Conservation (phyloP, 83 land plant genomes). For the Isoetes engelmannii region DNA sequence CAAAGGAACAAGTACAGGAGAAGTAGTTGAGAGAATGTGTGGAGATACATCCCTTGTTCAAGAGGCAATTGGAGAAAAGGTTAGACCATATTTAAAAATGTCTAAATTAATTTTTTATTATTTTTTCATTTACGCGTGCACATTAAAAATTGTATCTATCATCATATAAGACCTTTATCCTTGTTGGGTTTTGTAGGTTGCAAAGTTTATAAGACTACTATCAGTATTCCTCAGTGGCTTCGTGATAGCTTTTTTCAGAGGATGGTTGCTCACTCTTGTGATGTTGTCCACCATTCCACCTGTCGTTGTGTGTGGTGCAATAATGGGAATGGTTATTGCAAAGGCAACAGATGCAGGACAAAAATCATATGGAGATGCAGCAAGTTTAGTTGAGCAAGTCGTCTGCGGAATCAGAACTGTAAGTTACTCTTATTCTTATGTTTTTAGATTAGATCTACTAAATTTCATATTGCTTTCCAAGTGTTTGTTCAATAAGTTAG, state of each 20-base stretch:
- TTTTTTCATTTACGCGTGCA: too few relatives aligned
- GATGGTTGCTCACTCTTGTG: constrained; percentile 75
- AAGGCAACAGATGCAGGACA: constrained; percentile 60
- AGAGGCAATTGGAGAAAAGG: constrained; percentile 77
- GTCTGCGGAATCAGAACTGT: constrained; percentile 78
- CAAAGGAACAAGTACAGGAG: constrained; percentile 49
- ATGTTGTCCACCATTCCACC: constrained; percentile 57
- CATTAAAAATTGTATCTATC: too few relatives aligned
- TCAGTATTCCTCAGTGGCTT: constrained; percentile 71
- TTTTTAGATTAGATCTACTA: too few relatives aligned
- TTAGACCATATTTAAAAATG: neutral
- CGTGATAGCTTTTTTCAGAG: constrained; percentile 54
- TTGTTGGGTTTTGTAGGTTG: constrained; percentile 41
- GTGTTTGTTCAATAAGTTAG: too few relatives aligned
- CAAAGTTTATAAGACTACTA: constrained; percentile 57
- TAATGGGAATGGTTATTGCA: constrained; percentile 41
- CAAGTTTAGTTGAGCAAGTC: constrained; percentile 62
- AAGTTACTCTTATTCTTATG: neutral
- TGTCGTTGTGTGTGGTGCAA: constrained; percentile 46
- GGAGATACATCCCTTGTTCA: constrained; percentile 76
- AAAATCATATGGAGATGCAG: constrained; percentile 67
- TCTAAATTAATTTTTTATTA: too few relatives aligned
- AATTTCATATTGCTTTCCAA: too few relatives aligned
- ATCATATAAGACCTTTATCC: too few relatives aligned
- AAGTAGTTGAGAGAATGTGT: constrained; percentile 59